Evolutionary conservation across 2,329 filamentous ascomycete genomes (phyloP).

Genomic region (Trichoderma arundinaceum): DNA sequence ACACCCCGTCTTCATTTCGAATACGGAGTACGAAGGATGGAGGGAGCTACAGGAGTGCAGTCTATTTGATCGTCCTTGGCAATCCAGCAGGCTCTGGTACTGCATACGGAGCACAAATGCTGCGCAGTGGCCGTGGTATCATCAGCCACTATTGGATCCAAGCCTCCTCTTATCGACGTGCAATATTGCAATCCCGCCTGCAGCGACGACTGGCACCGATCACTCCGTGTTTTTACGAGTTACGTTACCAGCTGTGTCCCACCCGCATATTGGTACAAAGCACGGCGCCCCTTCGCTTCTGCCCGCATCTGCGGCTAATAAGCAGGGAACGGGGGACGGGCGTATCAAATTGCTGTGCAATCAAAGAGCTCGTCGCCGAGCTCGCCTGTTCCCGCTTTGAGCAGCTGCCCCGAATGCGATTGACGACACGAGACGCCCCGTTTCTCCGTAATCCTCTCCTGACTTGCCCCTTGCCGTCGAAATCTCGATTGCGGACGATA

Average conservation of each 20-base stretch:
- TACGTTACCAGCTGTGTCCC: slow-evolving; percentile 20
- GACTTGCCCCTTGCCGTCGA: slow-evolving; percentile 16
- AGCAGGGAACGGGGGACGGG: slow-evolving; percentile 27
- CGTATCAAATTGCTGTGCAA: slow-evolving; percentile 27
- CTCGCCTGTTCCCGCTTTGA: slow-evolving; percentile 30
- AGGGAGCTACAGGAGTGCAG: neutral
- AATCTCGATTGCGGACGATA: slow-evolving; percentile 26
- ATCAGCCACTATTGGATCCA: neutral
- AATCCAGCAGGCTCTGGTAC: neutral
- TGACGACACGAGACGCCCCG: slow-evolving; percentile 27
- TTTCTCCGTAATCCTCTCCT: slow-evolving; percentile 28
- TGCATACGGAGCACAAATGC: neutral
- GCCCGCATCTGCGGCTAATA: slow-evolving; percentile 30
- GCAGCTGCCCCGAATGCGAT: slow-evolving; percentile 29
- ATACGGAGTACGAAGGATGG: slow-evolving; percentile 10
- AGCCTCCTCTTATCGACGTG: slow-evolving; percentile 2
- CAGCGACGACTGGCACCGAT: slow-evolving; percentile 11
- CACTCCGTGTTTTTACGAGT: slow-evolving; percentile 22
- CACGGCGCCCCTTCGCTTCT: slow-evolving; percentile 27
- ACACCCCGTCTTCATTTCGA: slow-evolving; percentile 28
- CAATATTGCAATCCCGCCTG: slow-evolving; percentile 15
- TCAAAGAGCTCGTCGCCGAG: slow-evolving; percentile 19
- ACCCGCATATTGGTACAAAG: slow-evolving; percentile 26
- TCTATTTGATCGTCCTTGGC: neutral
- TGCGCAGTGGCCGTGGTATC: no score